Conservation (phyloP, 371 early-diverging fungal species). For the Apophysomyces ossiformis region DNA sequence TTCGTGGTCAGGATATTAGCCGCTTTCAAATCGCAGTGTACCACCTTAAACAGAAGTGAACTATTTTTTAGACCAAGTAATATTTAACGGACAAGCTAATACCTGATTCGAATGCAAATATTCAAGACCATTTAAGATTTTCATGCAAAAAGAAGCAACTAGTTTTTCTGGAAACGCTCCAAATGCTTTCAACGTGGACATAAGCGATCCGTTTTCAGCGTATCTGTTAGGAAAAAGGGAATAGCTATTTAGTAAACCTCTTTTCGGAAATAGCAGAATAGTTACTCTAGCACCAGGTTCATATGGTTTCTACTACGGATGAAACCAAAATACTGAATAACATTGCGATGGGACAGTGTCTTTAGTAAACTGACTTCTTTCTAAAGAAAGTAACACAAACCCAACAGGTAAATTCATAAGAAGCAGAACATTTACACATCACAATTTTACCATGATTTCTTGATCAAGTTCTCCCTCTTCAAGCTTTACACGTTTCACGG, state of each 20-base stretch:
- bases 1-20: constrained; percentile 96
- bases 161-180: constrained; percentile 93
- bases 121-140: constrained; percentile 87
- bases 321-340: constrained; percentile 89
- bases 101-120: constrained; percentile 89
- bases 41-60: constrained; percentile 49
- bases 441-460: constrained; percentile 45
- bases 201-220: constrained; percentile 95
- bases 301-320: constrained; percentile 73
- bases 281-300: constrained; percentile 88
- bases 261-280: not conserved
- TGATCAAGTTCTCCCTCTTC: constrained; percentile 67
- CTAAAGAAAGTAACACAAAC: constrained; percentile 16
- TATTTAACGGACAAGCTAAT: not conserved
- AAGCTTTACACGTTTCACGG: constrained; percentile 85
- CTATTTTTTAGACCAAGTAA: not conserved
- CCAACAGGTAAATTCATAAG: too few species aligned
- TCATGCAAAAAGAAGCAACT: constrained; percentile 88
- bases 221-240: constrained; percentile 30
- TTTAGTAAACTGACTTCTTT: constrained; percentile 78
- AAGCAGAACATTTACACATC: not conserved
- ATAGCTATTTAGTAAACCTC: not conserved
- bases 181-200: constrained; percentile 87
- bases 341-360: constrained; percentile 77
- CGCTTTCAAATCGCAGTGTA: constrained; percentile 97